Evolutionary conservation across 1,284 basidiomycete species (phyloP).

Genomic region (Moesziomyces antarcticus): DNA sequence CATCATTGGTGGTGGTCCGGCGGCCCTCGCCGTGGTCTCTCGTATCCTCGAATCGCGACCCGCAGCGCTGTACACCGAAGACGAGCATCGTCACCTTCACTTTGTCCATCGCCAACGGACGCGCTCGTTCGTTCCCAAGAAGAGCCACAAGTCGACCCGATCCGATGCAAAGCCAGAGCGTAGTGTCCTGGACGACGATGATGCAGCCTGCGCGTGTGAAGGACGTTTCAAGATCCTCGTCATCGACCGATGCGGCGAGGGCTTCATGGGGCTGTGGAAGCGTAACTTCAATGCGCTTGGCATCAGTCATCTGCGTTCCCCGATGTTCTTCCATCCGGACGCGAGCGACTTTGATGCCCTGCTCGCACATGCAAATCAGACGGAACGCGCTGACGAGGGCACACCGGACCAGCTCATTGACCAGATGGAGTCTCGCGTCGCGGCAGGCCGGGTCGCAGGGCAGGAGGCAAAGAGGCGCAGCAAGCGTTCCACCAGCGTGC

Average conservation of each 20-base stretch:
- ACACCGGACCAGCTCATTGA: conserved; percentile 32
- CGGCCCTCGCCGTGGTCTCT: conserved; percentile 53
- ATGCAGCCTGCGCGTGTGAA: conserved; percentile 23
- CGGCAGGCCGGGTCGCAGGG: neutral
- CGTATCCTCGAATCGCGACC: conserved; percentile 59
- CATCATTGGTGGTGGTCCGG: conserved; percentile 61
- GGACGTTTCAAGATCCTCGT: conserved; percentile 54
- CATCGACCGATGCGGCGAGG: conserved; percentile 57
- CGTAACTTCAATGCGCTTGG: conserved; percentile 47
- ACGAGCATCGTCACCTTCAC: conserved; percentile 61
- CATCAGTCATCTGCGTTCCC: conserved; percentile 65
- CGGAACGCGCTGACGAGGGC: conserved; percentile 24
- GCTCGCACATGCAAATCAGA: conserved; percentile 61
- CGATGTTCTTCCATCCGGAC: conserved; percentile 69
- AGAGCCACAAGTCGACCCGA: conserved; percentile 9
- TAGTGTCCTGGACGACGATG: conserved; percentile 2
- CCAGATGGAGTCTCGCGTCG: conserved; percentile 18
- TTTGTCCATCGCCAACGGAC: conserved; percentile 46
- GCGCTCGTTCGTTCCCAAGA: conserved; percentile 16
- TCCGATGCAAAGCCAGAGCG: neutral
- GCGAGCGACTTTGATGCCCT: conserved; percentile 67
- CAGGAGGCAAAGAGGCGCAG: neutral
- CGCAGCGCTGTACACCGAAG: conserved; percentile 63
- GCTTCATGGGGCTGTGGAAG: conserved; percentile 56
- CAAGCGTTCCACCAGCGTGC: neutral